phyloP scores from a whole-genome alignment of 192 early-diverging fungal genomes.

The Gigaspora rosea region DNA sequence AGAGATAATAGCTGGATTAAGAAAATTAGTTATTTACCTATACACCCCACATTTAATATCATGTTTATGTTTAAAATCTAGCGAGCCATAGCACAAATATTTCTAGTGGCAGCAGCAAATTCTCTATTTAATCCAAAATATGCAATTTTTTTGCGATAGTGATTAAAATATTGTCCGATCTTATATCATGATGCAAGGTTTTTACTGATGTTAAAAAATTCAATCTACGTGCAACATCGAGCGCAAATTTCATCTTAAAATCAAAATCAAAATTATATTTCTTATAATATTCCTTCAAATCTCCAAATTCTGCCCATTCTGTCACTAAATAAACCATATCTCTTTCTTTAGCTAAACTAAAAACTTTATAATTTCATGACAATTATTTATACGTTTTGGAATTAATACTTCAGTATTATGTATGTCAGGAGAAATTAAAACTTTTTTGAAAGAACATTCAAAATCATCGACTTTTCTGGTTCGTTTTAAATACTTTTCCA shows the following conservation, averaged over 20 bases:
- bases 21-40: background rate
- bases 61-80: background rate
- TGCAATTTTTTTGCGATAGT: slow-evolving; percentile 26
- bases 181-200: slow-evolving; percentile 35
- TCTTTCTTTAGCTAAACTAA: background rate
- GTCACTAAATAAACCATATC: slow-evolving; percentile 10
- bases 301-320: slow-evolving; percentile 25
- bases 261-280: slow-evolving; percentile 14
- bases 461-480: background rate
- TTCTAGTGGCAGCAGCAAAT: background rate
- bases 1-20: too few species aligned
- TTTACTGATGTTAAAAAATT: slow-evolving; percentile 33
- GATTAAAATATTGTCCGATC: slow-evolving; percentile 27
- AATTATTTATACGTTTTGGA: background rate
- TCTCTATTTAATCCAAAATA: slow-evolving; percentile 38
- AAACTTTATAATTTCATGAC: background rate
- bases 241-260: slow-evolving; percentile 40
- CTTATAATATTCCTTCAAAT: slow-evolving; percentile 35
- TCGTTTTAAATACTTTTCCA: background rate
- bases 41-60: slow-evolving; percentile 20
- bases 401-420: background rate
- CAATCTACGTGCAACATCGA: slow-evolving; percentile 40
- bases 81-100: background rate
- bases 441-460: background rate
- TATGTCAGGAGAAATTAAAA: background rate